phyloP scores from a whole-genome alignment of 2,329 filamentous ascomycete species.

The Penicillium sp. region DNA sequence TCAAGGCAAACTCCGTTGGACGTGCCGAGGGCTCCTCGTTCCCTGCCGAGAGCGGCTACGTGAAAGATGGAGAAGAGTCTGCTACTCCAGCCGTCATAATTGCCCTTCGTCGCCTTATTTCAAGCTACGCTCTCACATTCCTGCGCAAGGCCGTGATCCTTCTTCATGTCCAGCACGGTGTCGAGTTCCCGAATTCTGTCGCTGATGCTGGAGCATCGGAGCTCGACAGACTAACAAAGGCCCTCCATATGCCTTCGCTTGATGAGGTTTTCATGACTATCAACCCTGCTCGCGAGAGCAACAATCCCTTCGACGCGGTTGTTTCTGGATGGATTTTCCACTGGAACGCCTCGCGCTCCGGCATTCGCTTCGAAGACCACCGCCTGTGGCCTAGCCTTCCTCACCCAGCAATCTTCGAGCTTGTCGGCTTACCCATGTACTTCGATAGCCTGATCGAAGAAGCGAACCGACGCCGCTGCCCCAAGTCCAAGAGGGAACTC shows the following conservation, averaged over 20 bases:
- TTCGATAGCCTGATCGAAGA: constrained; percentile 92
- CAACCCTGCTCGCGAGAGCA: constrained; percentile 37
- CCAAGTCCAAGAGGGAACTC: constrained; percentile 84
- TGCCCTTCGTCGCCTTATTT: constrained; percentile 45
- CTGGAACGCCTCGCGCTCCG: constrained; percentile 34
- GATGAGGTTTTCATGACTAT: constrained; percentile 68
- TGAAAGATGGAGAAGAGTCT: constrained; percentile 36
- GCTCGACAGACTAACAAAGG: constrained; percentile 71
- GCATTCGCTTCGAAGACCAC: constrained; percentile 30
- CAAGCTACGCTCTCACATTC: constrained; percentile 84
- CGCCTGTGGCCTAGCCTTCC: constrained; percentile 50
- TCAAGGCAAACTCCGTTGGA: constrained; percentile 35
- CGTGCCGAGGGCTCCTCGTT: constrained; percentile 32
- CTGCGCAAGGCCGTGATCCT: constrained; percentile 79
- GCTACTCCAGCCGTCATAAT: constrained; percentile 31
- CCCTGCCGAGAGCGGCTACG: constrained; percentile 35
- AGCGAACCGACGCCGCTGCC: constrained; percentile 75
- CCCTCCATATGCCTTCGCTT: constrained; percentile 70
- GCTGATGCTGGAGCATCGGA: constrained; percentile 65
- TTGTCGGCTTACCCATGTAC: constrained; percentile 84
- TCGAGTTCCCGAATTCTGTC: constrained; percentile 73
- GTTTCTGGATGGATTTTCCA: constrained; percentile 66
- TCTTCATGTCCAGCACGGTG: constrained; percentile 79
- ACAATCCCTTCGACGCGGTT: constrained; percentile 45
- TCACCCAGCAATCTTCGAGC: constrained; percentile 89